Base-by-base conservation (phyloP, 345 rosid genomes). In the Brassica cretica region DNA sequence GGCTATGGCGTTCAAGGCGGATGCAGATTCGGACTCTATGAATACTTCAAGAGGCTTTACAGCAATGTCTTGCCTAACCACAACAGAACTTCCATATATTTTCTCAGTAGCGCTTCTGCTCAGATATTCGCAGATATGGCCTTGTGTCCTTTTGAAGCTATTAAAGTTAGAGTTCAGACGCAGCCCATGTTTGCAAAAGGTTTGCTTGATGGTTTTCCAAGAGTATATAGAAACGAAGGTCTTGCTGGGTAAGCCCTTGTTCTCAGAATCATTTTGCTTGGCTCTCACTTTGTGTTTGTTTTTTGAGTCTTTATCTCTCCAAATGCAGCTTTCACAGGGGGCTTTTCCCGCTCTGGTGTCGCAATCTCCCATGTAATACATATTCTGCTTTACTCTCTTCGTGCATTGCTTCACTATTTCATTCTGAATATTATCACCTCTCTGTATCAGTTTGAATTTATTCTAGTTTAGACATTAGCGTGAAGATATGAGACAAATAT, bases 1-100 rank as follows among this genome's bases (percentile, higher is more conserved):
- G 90, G 90, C 5, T 89, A 87, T 66, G 93, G 90, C 71, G 83
- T 68, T 74, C 88, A 89, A 85, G 93, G 90, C 46, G 90, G 90
- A 58, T 89, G 86, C 75, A 79, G 89, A 82, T 89, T 86, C 8
- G 88, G 89, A n/a, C 81, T 87, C 5, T 89, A 87, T 51, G 89
- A 85, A 44, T 87, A 89, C 56, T 87, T 89, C 87, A 89, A 87
- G 82, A 79, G 68, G 53, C 73, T 86, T 68, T 87, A 87, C 77
- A 77, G 85, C 76, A 82, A 84, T 69, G 74, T 84, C 5, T 68
- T 86, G 66, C 85, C 76, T 19, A 81, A 87, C 24, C 39, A 71
- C 78, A 86, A 72, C 19, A 83, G 86, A 74, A 86, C 87, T 74
- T 67, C 77, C 16, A 12, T 89, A 72, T 87, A 87, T 84, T 86